phyloP scores from a whole-genome alignment of 23 red algal species.

The Chondrus crispus region DNA sequence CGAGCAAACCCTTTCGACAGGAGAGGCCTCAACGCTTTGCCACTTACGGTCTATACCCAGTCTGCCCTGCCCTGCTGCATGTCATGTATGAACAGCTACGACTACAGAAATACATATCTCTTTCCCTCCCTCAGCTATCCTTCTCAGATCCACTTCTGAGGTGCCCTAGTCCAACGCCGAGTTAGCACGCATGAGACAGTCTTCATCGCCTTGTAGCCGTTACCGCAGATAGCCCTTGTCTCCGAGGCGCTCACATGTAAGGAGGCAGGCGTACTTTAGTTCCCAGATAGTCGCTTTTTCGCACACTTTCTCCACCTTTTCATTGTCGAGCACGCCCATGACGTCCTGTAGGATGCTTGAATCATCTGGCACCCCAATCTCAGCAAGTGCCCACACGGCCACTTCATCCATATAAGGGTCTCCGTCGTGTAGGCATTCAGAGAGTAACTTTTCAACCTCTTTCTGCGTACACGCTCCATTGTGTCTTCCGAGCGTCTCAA shows the following conservation, averaged over 20 bases:
- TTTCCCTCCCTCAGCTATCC: too few species aligned
- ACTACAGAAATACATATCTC: too few species aligned
- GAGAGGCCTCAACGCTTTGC: too few species aligned
- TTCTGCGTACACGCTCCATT: neutral
- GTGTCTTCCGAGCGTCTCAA: constrained; percentile 70
- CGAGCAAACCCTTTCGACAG: too few species aligned
- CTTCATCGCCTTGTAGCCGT: constrained; percentile 20
- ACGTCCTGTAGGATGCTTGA: neutral
- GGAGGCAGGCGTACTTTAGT: constrained; percentile 76
- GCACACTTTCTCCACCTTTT: constrained; percentile 9
- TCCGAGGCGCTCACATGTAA: constrained; percentile 56
- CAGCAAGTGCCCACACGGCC: constrained; percentile 67
- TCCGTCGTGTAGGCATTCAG: neutral
- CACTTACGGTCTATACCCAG: too few species aligned
- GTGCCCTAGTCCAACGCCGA: too few species aligned
- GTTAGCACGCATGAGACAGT: constrained; percentile 72
- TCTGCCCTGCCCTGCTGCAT: too few species aligned
- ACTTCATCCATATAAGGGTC: constrained; percentile 67
- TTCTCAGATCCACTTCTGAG: too few species aligned
- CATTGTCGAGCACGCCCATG: constrained; percentile 17
- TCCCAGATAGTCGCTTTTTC: constrained; percentile 61
- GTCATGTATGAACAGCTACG: too few species aligned
- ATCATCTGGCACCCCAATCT: constrained; percentile 3
- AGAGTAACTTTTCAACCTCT: constrained; percentile 31
- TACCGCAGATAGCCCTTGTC: constrained; percentile 21